These are phyloP conservation scores for Globisporangium acanthophoron DNA, from an alignment of 352 stramenopile species.

Conservation along the genomic window DNA sequence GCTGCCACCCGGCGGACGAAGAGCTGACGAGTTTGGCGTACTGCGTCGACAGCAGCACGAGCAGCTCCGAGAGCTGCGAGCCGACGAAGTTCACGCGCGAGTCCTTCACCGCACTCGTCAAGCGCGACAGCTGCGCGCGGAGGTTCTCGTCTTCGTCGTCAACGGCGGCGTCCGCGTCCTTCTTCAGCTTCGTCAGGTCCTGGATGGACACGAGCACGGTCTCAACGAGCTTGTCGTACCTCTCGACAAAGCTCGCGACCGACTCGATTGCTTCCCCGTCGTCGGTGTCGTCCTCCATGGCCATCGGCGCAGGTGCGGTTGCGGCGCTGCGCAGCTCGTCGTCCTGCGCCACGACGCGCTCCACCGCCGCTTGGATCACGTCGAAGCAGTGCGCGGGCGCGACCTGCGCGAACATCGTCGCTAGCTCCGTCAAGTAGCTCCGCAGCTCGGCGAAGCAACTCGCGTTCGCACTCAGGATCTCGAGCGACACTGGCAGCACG, in stretches of 20 bases:
- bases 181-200: conserved; percentile 59
- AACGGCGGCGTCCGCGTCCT: conserved; percentile 15
- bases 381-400: conserved; percentile 30
- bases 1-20: conserved; percentile 21
- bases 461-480: conserved; percentile 29
- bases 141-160: conserved; percentile 23
- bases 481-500: conserved; percentile 21
- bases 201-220: conserved; percentile 79
- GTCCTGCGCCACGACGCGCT: conserved; percentile 25
- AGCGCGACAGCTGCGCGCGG: conserved; percentile 38
- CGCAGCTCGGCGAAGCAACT: conserved; percentile 30
- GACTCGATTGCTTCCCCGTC: conserved; percentile 17
- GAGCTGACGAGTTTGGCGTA: conserved; percentile 32
- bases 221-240: conserved; percentile 69
- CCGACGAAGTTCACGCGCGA: conserved; percentile 69
- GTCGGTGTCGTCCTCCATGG: conserved; percentile 19
- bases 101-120: conserved; percentile 58
- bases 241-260: conserved; percentile 33
- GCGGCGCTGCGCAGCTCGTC: conserved; percentile 20
- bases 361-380: conserved; percentile 22
- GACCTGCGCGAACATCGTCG: conserved; percentile 21
- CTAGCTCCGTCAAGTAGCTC: conserved; percentile 18
- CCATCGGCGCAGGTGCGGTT: background rate
- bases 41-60: conserved; percentile 46
- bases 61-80: conserved; percentile 38